A percentile compares a stretch with the other conserved stretches of the same genome.
Conservation (phyloP, 1,139 yeast genomes). For the Kodamaea arcana region DNA sequence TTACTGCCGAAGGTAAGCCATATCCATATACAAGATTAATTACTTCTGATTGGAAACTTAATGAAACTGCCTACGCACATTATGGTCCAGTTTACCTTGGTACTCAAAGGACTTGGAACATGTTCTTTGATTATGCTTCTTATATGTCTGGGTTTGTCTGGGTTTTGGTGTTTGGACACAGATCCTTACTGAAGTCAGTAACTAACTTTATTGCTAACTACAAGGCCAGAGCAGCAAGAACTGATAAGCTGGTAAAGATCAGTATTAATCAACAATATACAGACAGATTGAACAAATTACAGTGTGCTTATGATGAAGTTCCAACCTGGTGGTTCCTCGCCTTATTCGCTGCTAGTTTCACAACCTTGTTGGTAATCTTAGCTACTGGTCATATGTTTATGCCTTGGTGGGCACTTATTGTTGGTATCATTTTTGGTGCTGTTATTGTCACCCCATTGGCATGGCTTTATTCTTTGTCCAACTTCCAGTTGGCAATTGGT, state of each 20-base stretch:
- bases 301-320: conserved; percentile 32
- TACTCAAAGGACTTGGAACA: conserved; percentile 21
- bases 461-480: conserved; percentile 47
- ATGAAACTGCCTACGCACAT: conserved; percentile 34
- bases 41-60: conserved; percentile 29
- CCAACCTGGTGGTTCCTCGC: conserved; percentile 38
- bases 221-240: conserved; percentile 7
- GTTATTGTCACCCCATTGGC: conserved; percentile 45
- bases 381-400: conserved; percentile 36
- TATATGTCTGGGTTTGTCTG: conserved; percentile 19
- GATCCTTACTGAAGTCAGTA: conserved; percentile 9
- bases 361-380: conserved; percentile 28
- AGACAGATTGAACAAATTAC: conserved; percentile 39
- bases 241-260: conserved; percentile 6
- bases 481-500: conserved; percentile 48
- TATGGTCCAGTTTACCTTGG: conserved; percentile 35
- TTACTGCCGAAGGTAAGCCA: conserved; percentile 24
- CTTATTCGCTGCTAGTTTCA: conserved; percentile 30
- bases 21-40: conserved; percentile 35
- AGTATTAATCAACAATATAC: conserved; percentile 13
- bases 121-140: conserved; percentile 22
- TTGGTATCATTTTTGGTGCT: conserved; percentile 40
- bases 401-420: conserved; percentile 45
- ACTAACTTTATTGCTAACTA: conserved; percentile 6
- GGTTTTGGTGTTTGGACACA: conserved; percentile 19